Evolutionary conservation across 768 basidiomycete genomes (phyloP).

Genomic region (Amanita molliuscula): DNA sequence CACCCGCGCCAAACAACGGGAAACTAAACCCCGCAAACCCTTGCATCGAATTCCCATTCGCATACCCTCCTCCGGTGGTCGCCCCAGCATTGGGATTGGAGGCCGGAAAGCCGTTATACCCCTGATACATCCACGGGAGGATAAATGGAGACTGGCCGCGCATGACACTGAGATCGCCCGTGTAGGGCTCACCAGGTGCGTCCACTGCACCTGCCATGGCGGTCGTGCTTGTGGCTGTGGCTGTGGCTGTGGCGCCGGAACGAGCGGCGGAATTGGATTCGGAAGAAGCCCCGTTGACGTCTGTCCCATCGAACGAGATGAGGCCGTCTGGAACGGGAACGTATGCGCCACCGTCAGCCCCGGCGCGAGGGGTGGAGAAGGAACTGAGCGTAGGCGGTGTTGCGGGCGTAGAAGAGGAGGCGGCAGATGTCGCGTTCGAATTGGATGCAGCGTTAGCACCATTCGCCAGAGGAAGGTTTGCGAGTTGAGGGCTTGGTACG

Average conservation of each 20-base stretch:
- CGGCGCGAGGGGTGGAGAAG: background rate
- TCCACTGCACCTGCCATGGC: background rate
- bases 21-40: background rate
- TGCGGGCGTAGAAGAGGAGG: background rate
- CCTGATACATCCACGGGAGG: slow-evolving; percentile 1
- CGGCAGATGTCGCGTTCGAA: background rate
- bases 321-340: slow-evolving; percentile 17
- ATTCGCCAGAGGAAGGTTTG: background rate
- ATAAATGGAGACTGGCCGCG: background rate
- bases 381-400: background rate
- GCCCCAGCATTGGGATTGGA: background rate
- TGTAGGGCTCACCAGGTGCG: slow-evolving; percentile 2
- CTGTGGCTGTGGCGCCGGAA: background rate
- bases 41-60: background rate
- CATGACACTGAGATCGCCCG: slow-evolving; percentile 3
- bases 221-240: too few relatives aligned
- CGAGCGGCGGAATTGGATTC: background rate
- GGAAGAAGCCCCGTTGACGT: slow-evolving; percentile 9
- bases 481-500: background rate
- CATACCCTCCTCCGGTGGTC: background rate
- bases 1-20: background rate
- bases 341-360: background rate
- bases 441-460: background rate
- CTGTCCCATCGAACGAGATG: slow-evolving; percentile 19
- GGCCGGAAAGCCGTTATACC: background rate